Evolutionary conservation across 1,284 basidiomycete species (phyloP).

Genomic region (Sanghuangporus sanghuang): DNA sequence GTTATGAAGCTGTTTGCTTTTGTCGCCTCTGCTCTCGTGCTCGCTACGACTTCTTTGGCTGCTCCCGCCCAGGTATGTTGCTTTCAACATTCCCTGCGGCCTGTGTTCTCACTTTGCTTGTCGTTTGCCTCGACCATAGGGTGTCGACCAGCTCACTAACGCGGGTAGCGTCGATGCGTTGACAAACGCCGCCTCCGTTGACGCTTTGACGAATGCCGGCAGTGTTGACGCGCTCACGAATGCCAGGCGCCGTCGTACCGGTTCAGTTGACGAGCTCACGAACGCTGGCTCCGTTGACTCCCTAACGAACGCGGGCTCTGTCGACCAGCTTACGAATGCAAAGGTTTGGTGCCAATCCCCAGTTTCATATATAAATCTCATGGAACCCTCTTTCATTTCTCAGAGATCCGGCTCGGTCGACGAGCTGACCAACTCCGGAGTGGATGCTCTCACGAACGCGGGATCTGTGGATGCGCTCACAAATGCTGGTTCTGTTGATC

Average conservation of each 20-base stretch:
- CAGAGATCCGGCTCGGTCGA: neutral
- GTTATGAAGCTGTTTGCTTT: neutral
- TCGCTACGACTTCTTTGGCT: neutral
- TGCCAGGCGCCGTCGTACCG: neutral
- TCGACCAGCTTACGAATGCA: neutral
- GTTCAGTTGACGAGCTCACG: neutral
- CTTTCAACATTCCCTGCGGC: neutral
- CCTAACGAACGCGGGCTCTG: neutral
- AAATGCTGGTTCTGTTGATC: neutral
- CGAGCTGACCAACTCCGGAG: neutral
- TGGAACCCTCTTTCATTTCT: neutral
- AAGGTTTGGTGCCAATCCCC: neutral
- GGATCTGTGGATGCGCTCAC: neutral
- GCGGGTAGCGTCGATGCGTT: neutral
- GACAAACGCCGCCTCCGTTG: neutral
- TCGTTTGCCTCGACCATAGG: neutral
- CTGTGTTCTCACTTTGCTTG: neutral
- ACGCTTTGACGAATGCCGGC: neutral
- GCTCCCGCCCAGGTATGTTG: neutral
- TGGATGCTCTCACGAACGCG: neutral
- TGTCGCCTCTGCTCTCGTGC: neutral
- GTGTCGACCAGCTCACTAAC: neutral
- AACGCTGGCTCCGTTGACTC: neutral
- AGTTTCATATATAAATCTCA: neutral
- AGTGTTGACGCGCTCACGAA: neutral